Percentiles rank a stretch among this genome's conserved stretches.
Evolutionary conservation across 306 rosid genomes (phyloP).

Genomic region (Biancaea sappan): DNA sequence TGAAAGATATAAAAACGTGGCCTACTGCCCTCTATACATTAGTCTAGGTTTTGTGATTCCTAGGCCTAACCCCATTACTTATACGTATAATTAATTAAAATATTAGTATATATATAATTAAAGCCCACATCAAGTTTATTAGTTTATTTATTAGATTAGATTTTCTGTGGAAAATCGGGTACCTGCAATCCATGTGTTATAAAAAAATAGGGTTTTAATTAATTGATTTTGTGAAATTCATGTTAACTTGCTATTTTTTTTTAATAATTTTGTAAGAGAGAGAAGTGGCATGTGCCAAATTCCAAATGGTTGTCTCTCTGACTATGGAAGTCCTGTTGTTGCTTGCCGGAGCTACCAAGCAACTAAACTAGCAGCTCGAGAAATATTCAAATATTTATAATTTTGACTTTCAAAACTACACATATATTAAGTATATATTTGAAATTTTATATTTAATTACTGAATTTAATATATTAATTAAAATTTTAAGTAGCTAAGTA

Average conservation of each 20-base stretch:
- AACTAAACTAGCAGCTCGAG: constrained; percentile 56
- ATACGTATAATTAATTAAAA: no score
- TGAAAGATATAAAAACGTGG: neutral
- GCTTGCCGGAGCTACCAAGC: constrained; percentile 76
- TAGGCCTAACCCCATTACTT: neutral
- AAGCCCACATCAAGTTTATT: neutral
- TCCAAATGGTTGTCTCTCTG: constrained; percentile 50
- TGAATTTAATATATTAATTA: neutral
- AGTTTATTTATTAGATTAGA: neutral
- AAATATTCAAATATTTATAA: constrained; percentile 41
- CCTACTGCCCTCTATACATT: no score
- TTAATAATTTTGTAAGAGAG: constrained; percentile 1
- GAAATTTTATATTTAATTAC: neutral
- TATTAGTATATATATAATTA: neutral
- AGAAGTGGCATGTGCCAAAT: constrained; percentile 47
- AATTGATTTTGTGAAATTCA: constrained; percentile 36
- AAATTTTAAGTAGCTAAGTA: neutral
- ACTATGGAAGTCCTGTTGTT: constrained; percentile 46
- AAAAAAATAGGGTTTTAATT: constrained; percentile 33
- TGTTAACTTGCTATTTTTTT: constrained; percentile 7
- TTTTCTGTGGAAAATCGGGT: neutral
- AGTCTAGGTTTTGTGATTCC: neutral
- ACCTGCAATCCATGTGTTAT: constrained; percentile 43
- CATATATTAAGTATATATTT: neutral
- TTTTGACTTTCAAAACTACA: constrained; percentile 55